Base-by-base conservation (phyloP, 352 stramenopile genomes). In the Globisporangium yorkense region DNA sequence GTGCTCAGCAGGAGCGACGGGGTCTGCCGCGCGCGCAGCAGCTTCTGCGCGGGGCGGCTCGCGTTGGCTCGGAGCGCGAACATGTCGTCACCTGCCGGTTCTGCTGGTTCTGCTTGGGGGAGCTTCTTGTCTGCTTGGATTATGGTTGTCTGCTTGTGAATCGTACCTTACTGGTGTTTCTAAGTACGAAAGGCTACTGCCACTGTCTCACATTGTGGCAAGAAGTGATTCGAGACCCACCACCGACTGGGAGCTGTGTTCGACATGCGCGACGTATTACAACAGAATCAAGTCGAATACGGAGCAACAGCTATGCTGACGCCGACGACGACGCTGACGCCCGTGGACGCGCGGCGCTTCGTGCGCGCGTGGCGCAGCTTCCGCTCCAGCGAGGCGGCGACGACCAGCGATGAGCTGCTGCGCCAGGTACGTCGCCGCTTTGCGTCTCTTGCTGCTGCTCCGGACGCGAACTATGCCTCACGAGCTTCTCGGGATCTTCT, bases 281-380 rank as follows among this genome's bases (percentile, higher is more conserved):
- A 44, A 13, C 39, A 44, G 16, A 12, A 44, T 20, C 39, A 44
- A 20, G 13, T 61, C 44, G 13, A 9, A 53, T 37, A 44, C 46
- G 31, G 37, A 35, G 40, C 52, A 59, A 49, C 37, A 33, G 50
- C 6, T 35, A 57, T 45, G 51, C 18, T 21, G 35, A 18, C 27
- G 31, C 64, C 77, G 40, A 54, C 27, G 40, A 54, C 27, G 37
- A 8, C 53, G 6, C 5, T 47, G 18, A 43, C 29, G 35, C 18
- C 40, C 15, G 45, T 87, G 10, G 65, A 84, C 58, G 83, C 75
- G 52, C 65, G 75, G 53, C 81, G 81, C 50, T 89, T 91, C 58
- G 50, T 89, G 54, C 62, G 57, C 53, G 79, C 81, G 27, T 91
- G 79, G 78, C 49, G 54, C 57, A 72, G 81, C 45, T 81, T 69